These are phyloP conservation scores for Aurifilum marmelostoma DNA, from an alignment of 2,329 filamentous ascomycete species.

Conservation along the genomic window DNA sequence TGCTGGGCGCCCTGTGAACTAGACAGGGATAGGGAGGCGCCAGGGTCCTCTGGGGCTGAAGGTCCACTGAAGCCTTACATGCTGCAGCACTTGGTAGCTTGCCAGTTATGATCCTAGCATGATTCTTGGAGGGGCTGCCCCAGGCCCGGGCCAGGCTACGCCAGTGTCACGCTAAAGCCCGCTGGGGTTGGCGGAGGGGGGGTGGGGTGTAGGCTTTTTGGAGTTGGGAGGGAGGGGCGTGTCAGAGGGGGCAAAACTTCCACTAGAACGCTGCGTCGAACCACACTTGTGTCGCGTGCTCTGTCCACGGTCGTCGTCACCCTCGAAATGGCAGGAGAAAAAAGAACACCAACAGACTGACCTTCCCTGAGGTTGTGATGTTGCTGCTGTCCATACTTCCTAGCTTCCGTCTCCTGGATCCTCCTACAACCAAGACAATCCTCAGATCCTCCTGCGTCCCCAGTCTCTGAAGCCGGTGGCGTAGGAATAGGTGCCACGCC, in stretches of 20 bases:
- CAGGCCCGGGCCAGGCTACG: background rate
- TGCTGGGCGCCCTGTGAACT: background rate
- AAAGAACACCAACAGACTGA: slow-evolving; percentile 1
- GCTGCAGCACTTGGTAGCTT: background rate
- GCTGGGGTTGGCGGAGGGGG: background rate
- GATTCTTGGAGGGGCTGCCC: too few relatives aligned
- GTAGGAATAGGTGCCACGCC: slow-evolving; percentile 14
- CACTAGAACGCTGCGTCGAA: background rate
- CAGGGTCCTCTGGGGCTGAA: background rate
- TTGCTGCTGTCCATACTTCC: slow-evolving; percentile 20
- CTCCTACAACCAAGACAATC: slow-evolving; percentile 24
- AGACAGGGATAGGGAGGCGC: background rate
- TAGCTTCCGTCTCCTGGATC: slow-evolving; percentile 21
- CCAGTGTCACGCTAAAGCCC: background rate
- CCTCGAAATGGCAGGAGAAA: background rate
- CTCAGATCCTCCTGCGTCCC: slow-evolving; percentile 10
- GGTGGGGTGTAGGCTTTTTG: background rate
- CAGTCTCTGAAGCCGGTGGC: slow-evolving; percentile 22
- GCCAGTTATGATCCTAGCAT: too few relatives aligned
- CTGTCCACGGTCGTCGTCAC: background rate
- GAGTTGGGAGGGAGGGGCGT: too few relatives aligned
- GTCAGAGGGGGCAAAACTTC: too few relatives aligned
- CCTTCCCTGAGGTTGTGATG: background rate
- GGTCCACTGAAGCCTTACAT: slow-evolving; percentile 1
- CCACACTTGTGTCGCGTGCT: slow-evolving; percentile 1